phyloP scores from a whole-genome alignment of 164 flowering plant species.

The Annona cherimola region DNA sequence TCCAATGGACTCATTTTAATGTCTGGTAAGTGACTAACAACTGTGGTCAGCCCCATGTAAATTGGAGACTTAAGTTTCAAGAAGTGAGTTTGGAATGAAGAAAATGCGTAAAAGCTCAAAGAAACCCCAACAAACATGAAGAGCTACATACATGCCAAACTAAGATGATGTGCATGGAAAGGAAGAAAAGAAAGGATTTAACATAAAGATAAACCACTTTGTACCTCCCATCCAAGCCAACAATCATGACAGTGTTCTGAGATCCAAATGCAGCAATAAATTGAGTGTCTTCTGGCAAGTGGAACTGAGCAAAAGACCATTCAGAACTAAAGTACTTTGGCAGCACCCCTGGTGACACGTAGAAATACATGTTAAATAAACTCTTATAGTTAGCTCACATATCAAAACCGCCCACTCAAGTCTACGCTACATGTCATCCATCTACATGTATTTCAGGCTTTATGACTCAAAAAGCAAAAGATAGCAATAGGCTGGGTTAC shows the following conservation, averaged over 20 bases:
- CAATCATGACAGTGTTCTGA: conserved; percentile 60
- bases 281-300: conserved; percentile 54
- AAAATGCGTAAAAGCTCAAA: neutral
- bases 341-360: conserved; percentile 48
- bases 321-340: conserved; percentile 95
- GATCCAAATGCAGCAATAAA: conserved; percentile 77
- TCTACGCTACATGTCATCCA: too few species aligned
- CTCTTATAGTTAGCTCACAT: neutral
- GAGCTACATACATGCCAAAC: neutral
- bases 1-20: neutral
- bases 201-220: neutral
- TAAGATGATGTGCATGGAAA: neutral
- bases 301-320: conserved; percentile 93
- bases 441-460: too few species aligned
- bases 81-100: too few species aligned
- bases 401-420: too few species aligned
- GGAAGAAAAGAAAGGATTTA: neutral
- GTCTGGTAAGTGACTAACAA: neutral
- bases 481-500: too few species aligned
- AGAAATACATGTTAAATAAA: neutral
- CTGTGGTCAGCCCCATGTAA: neutral
- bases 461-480: too few species aligned
- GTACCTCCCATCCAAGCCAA: conserved; percentile 94
- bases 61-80: neutral
- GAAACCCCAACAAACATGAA: neutral